Evolutionary conservation across 2,329 filamentous ascomycete species (phyloP).

Genomic region (Stachybotrys elegans): DNA sequence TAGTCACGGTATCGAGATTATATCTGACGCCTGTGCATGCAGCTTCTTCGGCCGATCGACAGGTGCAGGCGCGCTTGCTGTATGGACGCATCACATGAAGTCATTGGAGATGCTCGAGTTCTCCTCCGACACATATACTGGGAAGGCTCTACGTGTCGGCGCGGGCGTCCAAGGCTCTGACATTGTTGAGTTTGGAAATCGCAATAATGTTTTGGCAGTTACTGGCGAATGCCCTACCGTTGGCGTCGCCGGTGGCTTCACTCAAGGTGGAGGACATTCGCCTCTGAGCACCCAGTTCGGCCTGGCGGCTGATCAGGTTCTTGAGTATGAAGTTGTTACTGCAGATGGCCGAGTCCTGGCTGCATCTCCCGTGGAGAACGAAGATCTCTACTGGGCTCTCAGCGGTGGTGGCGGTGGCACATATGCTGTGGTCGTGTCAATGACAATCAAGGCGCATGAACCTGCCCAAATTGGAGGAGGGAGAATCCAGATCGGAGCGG

Average conservation of each 20-base stretch:
- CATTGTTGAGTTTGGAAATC: conserved; percentile 35
- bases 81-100: conserved; percentile 36
- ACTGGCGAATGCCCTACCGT: conserved; percentile 52
- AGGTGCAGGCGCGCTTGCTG: conserved; percentile 29
- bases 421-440: conserved; percentile 52
- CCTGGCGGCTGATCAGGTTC: conserved; percentile 53
- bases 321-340: conserved; percentile 52
- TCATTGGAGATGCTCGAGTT: conserved; percentile 34
- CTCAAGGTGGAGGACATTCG: conserved; percentile 55
- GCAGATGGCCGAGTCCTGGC: conserved; percentile 41
- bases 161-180: conserved; percentile 49
- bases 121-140: conserved; percentile 39
- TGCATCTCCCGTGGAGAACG: conserved; percentile 40
- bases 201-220: conserved; percentile 41
- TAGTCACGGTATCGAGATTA: no score
- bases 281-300: conserved; percentile 49
- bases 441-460: conserved; percentile 46
- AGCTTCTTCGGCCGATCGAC: conserved; percentile 31
- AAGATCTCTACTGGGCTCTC: conserved; percentile 60
- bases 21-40: no score
- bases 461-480: neutral
- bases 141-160: conserved; percentile 47
- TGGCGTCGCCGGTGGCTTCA: conserved; percentile 55
- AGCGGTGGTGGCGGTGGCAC: conserved; percentile 55
- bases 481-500: neutral